Percentiles rank a stretch among this genome's conserved stretches.
These are phyloP conservation scores for Xylaria nigripes DNA, from an alignment of 495 filamentous ascomycete genomes.

Conservation along the genomic window DNA sequence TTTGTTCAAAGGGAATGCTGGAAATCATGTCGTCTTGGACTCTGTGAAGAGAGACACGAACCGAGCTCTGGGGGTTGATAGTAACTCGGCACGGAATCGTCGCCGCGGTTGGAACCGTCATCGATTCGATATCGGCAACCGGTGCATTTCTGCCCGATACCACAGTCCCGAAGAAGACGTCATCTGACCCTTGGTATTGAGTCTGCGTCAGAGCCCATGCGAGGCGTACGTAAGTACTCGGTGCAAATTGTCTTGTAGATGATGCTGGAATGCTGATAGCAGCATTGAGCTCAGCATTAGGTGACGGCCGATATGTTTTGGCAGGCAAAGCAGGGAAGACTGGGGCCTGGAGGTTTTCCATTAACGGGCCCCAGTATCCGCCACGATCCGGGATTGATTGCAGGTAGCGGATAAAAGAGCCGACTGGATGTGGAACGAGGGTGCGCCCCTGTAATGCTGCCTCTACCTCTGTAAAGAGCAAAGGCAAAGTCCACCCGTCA, in stretches of 20 bases:
- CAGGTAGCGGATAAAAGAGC: too few relatives aligned
- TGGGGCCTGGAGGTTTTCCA: too few relatives aligned
- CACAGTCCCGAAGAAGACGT: conserved; percentile 49
- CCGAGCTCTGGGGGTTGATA: conserved; percentile 21
- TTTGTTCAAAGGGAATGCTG: conserved; percentile 55
- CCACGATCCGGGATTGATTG: too few relatives aligned
- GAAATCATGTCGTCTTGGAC: conserved; percentile 47
- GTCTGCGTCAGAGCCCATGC: conserved; percentile 55
- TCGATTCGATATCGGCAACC: conserved; percentile 42
- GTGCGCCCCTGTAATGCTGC: conserved; percentile 22
- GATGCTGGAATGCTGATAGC: too few relatives aligned
- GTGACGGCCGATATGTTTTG: too few relatives aligned
- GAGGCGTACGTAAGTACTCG: too few relatives aligned
- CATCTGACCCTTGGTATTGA: conserved; percentile 44
- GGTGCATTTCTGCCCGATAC: conserved; percentile 47
- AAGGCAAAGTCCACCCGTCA: conserved; percentile 56
- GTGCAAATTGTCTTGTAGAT: too few relatives aligned
- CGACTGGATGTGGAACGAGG: too few relatives aligned
- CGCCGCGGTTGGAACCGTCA: conserved; percentile 54
- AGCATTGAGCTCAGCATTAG: too few relatives aligned
- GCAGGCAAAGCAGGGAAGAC: too few relatives aligned
- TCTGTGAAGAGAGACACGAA: conserved; percentile 34
- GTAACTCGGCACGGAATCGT: conserved; percentile 55
- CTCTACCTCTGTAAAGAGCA: conserved; percentile 49
- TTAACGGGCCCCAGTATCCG: too few relatives aligned